A percentile compares a stretch with the other conserved stretches of the same genome.
These are phyloP conservation scores for Trichoderma sp. DNA, from an alignment of 2,329 filamentous ascomycete genomes.

Conservation along the genomic window DNA sequence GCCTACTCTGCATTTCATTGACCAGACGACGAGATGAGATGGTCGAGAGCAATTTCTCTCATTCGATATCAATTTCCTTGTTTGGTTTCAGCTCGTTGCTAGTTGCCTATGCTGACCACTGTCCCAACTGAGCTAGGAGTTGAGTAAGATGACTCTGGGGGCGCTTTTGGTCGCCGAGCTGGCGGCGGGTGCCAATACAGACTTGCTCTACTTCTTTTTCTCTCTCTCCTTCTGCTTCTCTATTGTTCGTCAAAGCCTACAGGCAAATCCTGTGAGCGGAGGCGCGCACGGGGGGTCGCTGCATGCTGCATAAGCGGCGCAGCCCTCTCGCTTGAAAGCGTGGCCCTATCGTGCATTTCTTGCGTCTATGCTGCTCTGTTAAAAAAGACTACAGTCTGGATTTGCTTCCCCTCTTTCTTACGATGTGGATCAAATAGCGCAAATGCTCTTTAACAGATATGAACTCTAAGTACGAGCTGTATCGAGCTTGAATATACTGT, in stretches of 20 bases:
- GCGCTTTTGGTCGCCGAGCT: constrained; percentile 1
- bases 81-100: constrained; percentile 23
- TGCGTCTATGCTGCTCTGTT: neutral
- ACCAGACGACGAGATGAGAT: constrained; percentile 25
- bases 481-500: neutral
- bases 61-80: constrained; percentile 11
- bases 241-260: neutral
- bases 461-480: constrained; percentile 1
- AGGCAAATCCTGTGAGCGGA: constrained; percentile 20
- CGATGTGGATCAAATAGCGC: constrained; percentile 17
- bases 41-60: constrained; percentile 15
- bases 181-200: constrained; percentile 9
- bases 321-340: constrained; percentile 25
- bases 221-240: neutral
- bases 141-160: constrained; percentile 11
- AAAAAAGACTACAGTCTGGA: neutral
- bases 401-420: neutral
- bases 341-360: constrained; percentile 8
- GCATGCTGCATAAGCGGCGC: constrained; percentile 38
- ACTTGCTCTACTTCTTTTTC: neutral
- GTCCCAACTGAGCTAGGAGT: constrained; percentile 8
- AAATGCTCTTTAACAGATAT: constrained; percentile 3
- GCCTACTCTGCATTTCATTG: constrained; percentile 24
- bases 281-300: constrained; percentile 26
- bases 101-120: constrained; percentile 14